Percentiles rank a stretch among this genome's conserved stretches.
Evolutionary conservation across 129 eudicot species (phyloP).

Genomic region (Ambrosia trifida): DNA sequence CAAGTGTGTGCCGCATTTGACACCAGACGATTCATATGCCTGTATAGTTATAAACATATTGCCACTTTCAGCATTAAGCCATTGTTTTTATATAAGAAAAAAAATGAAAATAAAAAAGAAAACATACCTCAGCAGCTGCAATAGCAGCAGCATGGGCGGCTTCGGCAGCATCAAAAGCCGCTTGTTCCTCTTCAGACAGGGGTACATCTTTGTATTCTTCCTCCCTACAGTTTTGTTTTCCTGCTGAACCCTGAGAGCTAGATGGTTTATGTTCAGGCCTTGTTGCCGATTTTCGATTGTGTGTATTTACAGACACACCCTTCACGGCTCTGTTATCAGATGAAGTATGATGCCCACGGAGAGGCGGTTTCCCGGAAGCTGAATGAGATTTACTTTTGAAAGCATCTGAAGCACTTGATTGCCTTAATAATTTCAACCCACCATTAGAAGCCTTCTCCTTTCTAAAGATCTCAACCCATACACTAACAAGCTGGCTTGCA

Average conservation of each 20-base stretch:
- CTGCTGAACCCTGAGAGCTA: conserved; percentile 63
- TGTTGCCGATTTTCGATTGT: conserved; percentile 41
- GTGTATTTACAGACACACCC: conserved; percentile 27
- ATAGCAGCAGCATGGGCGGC: conserved; percentile 90
- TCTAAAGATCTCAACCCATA: conserved; percentile 91
- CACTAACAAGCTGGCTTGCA: conserved; percentile 92
- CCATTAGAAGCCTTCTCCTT: conserved; percentile 88
- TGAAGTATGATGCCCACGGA: conserved; percentile 51
- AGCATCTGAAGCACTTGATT: conserved; percentile 53
- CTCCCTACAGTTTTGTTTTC: conserved; percentile 42
- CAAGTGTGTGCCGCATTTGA: conserved; percentile 46
- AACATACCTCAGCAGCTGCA: conserved; percentile 92
- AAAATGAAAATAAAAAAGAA: background rate
- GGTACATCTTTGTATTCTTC: conserved; percentile 50
- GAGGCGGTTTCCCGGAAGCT: conserved; percentile 68
- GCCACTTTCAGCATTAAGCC: conserved; percentile 13
- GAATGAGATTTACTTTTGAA: conserved; percentile 51
- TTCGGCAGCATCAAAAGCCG: conserved; percentile 91
- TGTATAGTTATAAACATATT: conserved; percentile 30
- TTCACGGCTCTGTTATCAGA: conserved; percentile 41
- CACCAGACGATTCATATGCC: conserved; percentile 83
- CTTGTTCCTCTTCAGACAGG: conserved; percentile 81
- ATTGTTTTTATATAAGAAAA: background rate
- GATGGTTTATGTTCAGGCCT: conserved; percentile 48
- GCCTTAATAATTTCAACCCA: conserved; percentile 59